Evolutionary conservation across 257 asterid genomes (phyloP), one percentile per base, ranked within the genome.

Genomic region (Nicotiana attenuata): DNA sequence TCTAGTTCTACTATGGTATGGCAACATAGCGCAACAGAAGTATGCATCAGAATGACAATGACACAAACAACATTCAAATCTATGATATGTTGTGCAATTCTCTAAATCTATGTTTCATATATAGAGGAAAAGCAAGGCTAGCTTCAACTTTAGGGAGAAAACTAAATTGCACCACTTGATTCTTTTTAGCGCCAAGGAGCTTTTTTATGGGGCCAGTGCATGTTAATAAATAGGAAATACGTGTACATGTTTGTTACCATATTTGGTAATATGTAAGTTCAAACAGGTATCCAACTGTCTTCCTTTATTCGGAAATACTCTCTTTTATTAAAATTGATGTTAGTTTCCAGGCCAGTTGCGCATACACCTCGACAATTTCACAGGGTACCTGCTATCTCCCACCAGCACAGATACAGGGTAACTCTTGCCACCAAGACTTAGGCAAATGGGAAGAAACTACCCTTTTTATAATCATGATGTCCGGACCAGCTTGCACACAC

Each of bases 91-190:
- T 71, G 4, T 28, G 59, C 2, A 75, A 75, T 53, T 50, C 52
- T 75, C 80, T 50, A 75, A 47, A 50, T 26, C 17, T 50, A 26
- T 29, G 26, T 29, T 73, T 50, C 63, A 14, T 24, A 47, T 50
- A 73, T 56, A 75, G 80, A 26, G 24, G 26, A 38, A 26, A 75
- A 75, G 26, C 15, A 59, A 47, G 22, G 38, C 79, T 29, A 22
- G 41, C 61, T 75, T 75, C 80, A 75, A 75, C 80, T 75, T 75
- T 75, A 75, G 64, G 26, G 80, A 50, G 80, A 75, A 73, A 73
- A 75, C 4, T 50, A 50, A 14, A 45, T 75, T 75, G 45, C 80
- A 50, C 11, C 61, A 75, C 63, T 24, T 50, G 24, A 50, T 50
- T 75, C 45, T 26, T 75, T 50, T 75, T 26, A 26, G 80, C n/a